Evolutionary conservation across 345 rosid species (phyloP), one percentile per base, ranked within the genome.

Genomic region (Populus tremula): DNA sequence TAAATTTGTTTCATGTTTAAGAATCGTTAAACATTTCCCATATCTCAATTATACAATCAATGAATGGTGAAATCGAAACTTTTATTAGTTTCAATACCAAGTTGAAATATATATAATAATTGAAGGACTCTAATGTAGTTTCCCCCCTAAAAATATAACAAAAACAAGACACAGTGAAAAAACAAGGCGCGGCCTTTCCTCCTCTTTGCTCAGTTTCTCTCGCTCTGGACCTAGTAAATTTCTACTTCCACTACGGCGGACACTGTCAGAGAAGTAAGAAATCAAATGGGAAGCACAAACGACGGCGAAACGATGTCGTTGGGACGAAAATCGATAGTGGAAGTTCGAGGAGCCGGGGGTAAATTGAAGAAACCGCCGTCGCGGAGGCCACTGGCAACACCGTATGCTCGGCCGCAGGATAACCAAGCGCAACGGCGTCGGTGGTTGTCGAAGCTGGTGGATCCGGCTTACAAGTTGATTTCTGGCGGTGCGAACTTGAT

Each of bases 391-490:
- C 76, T 82, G 25, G 25, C 85, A 59, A 90, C 88, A n/a, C 91
- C 97, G 23, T 90, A 91, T 69, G 75, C 91, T 41, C 90, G 94
- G 14, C 92, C 92, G 10, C 87, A 78, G 39, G 87, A 83, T 65
- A 83, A 72, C 73, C 86, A 82, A 79, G 74, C 85, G 87, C 43
- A 61, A 23, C 65, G 18, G 45, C 43, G 88, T 71, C 86, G 89
- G 11, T 90, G 96, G 91, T 83, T 92, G 72, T 91, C 92, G 70
- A 92, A 82, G 89, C 80, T 91, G 20, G 90, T 94, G 70, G 89
- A 92, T 81, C 98, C 98, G 41, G 98, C 96, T 77, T 83, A 72
- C 82, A 93, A 91, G 73, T 85, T 92, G 39, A 82, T 94, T 16
- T 74, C 90, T 63, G 87, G 88, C 75, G 94, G 98, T 61, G 96